Evolutionary conservation across 2,329 filamentous ascomycete species (phyloP).

Genomic region (Magnaporthiopsis rhizophila): DNA sequence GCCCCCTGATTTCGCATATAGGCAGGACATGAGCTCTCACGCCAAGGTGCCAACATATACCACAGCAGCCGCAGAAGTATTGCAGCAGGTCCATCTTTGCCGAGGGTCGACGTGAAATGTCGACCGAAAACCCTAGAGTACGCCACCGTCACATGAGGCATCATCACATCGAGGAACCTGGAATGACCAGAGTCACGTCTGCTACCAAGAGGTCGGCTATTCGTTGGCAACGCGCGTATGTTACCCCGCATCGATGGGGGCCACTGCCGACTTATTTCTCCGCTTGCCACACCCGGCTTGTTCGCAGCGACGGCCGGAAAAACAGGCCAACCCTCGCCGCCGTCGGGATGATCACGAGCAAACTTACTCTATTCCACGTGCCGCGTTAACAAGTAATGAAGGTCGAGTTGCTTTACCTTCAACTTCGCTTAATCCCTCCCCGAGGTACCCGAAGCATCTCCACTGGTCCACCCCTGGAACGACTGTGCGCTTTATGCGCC

Average conservation of each 20-base stretch:
- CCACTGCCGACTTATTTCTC: not conserved
- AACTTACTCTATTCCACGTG: not conserved
- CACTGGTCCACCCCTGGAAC: not conserved
- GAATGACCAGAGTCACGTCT: not conserved
- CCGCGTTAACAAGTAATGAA: not conserved
- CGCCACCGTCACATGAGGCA: too few relatives aligned
- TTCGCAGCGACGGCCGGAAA: not conserved
- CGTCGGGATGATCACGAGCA: not conserved
- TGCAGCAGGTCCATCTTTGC: not conserved
- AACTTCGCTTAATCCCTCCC: not conserved
- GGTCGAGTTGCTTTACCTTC: not conserved
- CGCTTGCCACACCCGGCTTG: not conserved
- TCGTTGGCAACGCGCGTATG: too few relatives aligned
- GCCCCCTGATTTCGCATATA: constrained; percentile 1
- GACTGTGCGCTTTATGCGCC: not conserved
- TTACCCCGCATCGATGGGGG: not conserved
- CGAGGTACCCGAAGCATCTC: not conserved
- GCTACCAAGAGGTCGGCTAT: not conserved
- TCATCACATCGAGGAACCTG: not conserved
- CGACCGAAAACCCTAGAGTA: not conserved
- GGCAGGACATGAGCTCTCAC: not conserved
- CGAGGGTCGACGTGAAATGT: not conserved
- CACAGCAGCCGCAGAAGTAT: not conserved
- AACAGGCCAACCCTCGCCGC: not conserved
- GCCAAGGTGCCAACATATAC: not conserved